These are phyloP conservation scores for Saccharomyces hybrid DNA, from an alignment of 1,139 yeast species.

Conservation along the genomic window DNA sequence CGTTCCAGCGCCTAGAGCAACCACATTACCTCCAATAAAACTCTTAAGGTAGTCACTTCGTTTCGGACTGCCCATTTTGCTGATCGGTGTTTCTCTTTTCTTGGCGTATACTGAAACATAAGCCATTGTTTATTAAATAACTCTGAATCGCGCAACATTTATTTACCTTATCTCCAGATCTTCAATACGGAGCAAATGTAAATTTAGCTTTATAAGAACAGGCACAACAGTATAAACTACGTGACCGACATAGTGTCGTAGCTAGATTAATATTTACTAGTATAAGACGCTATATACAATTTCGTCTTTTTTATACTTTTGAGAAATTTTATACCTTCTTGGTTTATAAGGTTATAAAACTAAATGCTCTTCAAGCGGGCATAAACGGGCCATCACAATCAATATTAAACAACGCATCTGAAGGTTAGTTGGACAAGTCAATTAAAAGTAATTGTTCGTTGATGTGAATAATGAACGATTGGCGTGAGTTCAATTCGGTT, in stretches of 20 bases:
- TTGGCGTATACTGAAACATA: background rate
- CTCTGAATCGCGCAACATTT: background rate
- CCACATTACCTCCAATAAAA: constrained; percentile 22
- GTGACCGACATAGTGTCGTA: background rate
- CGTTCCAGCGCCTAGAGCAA: constrained; percentile 55
- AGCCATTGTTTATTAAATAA: background rate
- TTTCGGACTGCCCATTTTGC: background rate
- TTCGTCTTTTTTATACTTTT: background rate
- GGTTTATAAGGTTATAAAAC: background rate
- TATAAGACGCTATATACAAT: background rate
- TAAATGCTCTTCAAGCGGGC: background rate
- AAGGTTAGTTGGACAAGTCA: background rate
- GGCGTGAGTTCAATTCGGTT: constrained; percentile 13
- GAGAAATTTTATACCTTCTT: background rate
- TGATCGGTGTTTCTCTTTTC: background rate
- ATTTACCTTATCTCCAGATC: constrained; percentile 1
- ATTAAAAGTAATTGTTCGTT: background rate
- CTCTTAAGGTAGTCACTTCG: background rate
- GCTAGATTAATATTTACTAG: background rate
- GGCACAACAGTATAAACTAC: background rate
- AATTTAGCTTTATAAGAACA: background rate
- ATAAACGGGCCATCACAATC: background rate
- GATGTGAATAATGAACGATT: constrained; percentile 2
- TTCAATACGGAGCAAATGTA: background rate
- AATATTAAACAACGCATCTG: background rate